Percentiles rank a stretch among this genome's conserved stretches.
Evolutionary conservation across 177 flowering plant genomes (phyloP).

Genomic region (Vitis hybrid): DNA sequence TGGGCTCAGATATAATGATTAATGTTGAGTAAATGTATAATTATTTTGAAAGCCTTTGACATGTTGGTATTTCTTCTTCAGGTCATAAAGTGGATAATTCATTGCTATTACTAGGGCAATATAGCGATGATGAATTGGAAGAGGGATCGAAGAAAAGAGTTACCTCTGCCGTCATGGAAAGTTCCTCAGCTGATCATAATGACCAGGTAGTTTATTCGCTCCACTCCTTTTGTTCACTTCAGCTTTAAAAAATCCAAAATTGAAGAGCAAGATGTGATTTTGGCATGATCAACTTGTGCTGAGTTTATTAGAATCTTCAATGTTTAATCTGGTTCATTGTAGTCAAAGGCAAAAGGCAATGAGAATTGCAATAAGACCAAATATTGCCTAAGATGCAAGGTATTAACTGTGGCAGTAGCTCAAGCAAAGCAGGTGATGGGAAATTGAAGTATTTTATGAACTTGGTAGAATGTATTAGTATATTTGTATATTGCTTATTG

Average conservation of each 20-base stretch:
- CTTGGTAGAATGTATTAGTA: too few species aligned
- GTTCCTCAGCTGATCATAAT: conserved; percentile 21
- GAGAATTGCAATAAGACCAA: too few species aligned
- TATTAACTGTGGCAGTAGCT: too few species aligned
- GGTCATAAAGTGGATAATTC: conserved; percentile 72
- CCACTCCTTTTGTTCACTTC: neutral
- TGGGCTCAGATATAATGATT: neutral
- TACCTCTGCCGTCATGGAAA: conserved; percentile 19
- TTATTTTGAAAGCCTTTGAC: conserved; percentile 30
- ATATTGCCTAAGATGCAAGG: too few species aligned
- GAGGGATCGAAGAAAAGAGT: conserved; percentile 38
- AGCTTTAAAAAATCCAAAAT: neutral
- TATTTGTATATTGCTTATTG: too few species aligned
- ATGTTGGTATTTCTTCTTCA: conserved; percentile 32
- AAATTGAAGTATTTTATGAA: too few species aligned
- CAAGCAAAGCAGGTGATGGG: too few species aligned
- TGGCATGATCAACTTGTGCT: neutral
- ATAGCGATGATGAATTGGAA: conserved; percentile 83
- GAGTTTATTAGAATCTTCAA: too few species aligned
- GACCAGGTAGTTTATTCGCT: conserved; percentile 43
- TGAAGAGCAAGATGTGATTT: neutral
- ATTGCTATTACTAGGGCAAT: conserved; percentile 81
- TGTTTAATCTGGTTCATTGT: too few species aligned
- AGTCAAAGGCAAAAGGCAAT: too few species aligned
- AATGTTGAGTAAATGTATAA: neutral